Conservation (phyloP, 1,284 basidiomycete species). For the Rhizoctonia solani region DNA sequence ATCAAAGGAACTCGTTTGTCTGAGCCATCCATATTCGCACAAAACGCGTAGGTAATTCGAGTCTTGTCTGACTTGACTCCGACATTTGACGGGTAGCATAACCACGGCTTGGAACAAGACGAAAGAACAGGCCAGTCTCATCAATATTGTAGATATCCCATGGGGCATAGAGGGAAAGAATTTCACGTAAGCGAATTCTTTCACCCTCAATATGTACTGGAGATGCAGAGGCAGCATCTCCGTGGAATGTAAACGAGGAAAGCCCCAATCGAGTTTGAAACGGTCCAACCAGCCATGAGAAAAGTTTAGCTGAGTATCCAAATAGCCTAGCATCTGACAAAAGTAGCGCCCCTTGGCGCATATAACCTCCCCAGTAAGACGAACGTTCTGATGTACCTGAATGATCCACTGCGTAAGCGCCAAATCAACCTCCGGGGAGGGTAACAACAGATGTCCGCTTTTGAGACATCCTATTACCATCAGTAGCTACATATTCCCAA, state of each 20-base stretch:
- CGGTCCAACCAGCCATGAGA: conserved; percentile 29
- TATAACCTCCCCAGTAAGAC: no score
- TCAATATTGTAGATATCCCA: conserved; percentile 49
- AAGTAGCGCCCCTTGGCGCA: no score
- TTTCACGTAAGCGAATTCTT: neutral
- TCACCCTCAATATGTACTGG: neutral
- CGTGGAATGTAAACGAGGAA: conserved; percentile 1
- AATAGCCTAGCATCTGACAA: no score
- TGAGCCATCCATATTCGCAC: conserved; percentile 45
- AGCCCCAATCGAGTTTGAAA: conserved; percentile 10
- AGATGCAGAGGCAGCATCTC: conserved; percentile 12
- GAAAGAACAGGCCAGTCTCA: conserved; percentile 47
- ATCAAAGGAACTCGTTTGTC: conserved; percentile 43
- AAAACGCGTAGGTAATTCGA: conserved; percentile 44
- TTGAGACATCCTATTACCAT: no score
- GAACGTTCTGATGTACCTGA: no score
- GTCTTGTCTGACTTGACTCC: conserved; percentile 39
- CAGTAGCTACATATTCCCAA: no score
- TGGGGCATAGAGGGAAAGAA: conserved; percentile 39
- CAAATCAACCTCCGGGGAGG: no score
- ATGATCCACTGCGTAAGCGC: no score
- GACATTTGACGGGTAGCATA: conserved; percentile 40
- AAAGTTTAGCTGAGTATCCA: no score
- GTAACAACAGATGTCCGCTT: no score
- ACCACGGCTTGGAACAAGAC: conserved; percentile 41